Evolutionary conservation across 805 yeast species (phyloP).

Genomic region (Saturnispora besseyi): DNA sequence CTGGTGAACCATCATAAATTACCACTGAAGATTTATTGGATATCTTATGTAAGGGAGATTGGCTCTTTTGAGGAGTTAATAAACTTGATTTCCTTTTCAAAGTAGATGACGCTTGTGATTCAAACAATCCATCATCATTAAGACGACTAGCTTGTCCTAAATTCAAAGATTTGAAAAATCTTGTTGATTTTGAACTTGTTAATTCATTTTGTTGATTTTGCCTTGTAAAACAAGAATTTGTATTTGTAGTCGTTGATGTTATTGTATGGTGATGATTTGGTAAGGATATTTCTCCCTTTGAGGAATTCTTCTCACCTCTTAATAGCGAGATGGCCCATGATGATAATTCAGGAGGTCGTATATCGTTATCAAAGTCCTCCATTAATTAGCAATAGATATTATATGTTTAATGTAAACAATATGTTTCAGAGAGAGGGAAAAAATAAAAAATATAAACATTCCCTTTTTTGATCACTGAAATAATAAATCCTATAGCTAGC

Average conservation of each 20-base stretch:
- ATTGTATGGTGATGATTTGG: background rate
- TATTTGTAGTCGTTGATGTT: conserved; percentile 8
- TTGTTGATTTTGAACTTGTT: conserved; percentile 11
- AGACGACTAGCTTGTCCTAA: conserved; percentile 47
- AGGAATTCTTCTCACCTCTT: conserved; percentile 21
- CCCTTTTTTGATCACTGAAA: background rate
- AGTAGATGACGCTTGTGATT: conserved; percentile 4
- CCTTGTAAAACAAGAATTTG: conserved; percentile 10
- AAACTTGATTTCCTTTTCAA: conserved; percentile 5
- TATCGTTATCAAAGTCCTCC: conserved; percentile 31
- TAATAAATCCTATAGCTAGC: no score
- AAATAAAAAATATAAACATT: background rate
- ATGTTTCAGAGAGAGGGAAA: background rate
- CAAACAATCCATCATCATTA: conserved; percentile 16
- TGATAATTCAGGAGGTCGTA: conserved; percentile 45
- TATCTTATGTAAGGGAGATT: conserved; percentile 20
- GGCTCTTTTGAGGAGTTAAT: conserved; percentile 13
- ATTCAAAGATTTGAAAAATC: conserved; percentile 26
- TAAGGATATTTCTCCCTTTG: background rate
- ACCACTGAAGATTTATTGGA: background rate
- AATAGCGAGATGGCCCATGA: conserved; percentile 43
- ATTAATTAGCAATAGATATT: conserved; percentile 1
- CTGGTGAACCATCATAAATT: conserved; percentile 19
- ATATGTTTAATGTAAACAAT: background rate
- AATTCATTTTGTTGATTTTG: background rate